Base-by-base conservation (phyloP, 2,329 filamentous ascomycete species). In the Trichoderma endophyticum region DNA sequence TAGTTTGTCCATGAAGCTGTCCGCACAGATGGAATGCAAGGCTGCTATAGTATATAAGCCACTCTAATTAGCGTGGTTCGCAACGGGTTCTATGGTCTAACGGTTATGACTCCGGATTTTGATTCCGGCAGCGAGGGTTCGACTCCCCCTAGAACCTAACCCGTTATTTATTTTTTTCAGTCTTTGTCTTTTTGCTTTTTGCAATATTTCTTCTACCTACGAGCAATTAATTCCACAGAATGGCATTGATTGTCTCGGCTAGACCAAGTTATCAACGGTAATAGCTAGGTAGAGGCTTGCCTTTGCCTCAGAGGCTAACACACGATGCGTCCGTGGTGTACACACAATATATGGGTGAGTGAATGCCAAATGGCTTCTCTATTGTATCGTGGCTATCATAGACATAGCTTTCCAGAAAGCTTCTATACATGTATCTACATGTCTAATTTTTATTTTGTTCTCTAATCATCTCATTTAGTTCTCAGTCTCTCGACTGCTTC, bases 41-140 rank as follows among this genome's bases (percentile, higher is more conserved):
- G 4, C 2, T 4, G 3, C 1, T 21, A 3, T 34, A 18, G 7
- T 67, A 69, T 69, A 69, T 69, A 51, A 12, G 26, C 1, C 3
- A 2, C 4, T 56, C 36, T 64, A 64, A 32, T 36, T 43, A 36
- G 56, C 67, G 67, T 65, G 48, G 34, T 21, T 59, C 21, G 59
- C 59, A 56, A 48, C 60, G 11, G 70, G 70, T 72, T 62, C 70
- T 72, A 56, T 72, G 70, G 70, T 72, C 70, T 72, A 72, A 72
- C 64, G 70, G 70, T 71, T 71, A 71, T 70, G 66, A 72, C 71
- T 72, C 54, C 68, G 67, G 66, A 70, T 71, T 71, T 72, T 72
- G 70, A 72, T 72, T 72, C 70, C 64, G 65, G 63, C 70, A 72
- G 70, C 63, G 70, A 72, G 70, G 70, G 70, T 72, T 72, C 70